Evolutionary conservation across 148 eudicot species (phyloP).

Genomic region (Linanthus parryae): DNA sequence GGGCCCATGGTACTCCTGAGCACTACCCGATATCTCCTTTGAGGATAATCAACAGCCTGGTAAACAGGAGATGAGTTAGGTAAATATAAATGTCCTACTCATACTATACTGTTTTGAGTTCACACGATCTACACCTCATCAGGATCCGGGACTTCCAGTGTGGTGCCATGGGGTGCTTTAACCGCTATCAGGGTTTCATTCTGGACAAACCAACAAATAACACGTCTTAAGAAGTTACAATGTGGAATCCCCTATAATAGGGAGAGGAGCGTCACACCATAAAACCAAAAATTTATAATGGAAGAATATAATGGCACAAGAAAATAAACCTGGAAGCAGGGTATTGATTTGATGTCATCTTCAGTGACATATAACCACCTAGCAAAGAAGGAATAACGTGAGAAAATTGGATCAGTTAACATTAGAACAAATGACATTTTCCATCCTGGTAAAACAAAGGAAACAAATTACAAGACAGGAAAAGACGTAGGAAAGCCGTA

Average conservation of each 20-base stretch:
- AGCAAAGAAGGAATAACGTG: slow-evolving; percentile 7
- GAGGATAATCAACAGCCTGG: slow-evolving; percentile 88
- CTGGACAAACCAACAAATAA: slow-evolving; percentile 34
- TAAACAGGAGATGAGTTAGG: slow-evolving; percentile 14
- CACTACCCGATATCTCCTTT: slow-evolving; percentile 90
- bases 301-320: neutral
- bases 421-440: too few species aligned
- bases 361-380: slow-evolving; percentile 98
- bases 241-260: neutral
- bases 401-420: neutral
- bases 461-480: slow-evolving; percentile 1
- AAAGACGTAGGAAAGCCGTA: slow-evolving; percentile 17
- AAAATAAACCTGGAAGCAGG: slow-evolving; percentile 81
- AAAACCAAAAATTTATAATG: neutral
- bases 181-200: slow-evolving; percentile 76
- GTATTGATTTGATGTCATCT: slow-evolving; percentile 82
- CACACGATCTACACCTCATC: slow-evolving; percentile 49
- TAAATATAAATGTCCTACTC: neutral
- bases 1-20: slow-evolving; percentile 99
- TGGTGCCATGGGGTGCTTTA: slow-evolving; percentile 85
- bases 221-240: neutral
- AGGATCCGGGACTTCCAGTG: slow-evolving; percentile 82
- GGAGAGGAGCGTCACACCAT: neutral
- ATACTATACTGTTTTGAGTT: neutral
- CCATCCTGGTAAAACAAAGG: too few species aligned